These are phyloP conservation scores for Fonsecaea monophora DNA, from an alignment of 2,329 filamentous ascomycete genomes.

Conservation along the genomic window DNA sequence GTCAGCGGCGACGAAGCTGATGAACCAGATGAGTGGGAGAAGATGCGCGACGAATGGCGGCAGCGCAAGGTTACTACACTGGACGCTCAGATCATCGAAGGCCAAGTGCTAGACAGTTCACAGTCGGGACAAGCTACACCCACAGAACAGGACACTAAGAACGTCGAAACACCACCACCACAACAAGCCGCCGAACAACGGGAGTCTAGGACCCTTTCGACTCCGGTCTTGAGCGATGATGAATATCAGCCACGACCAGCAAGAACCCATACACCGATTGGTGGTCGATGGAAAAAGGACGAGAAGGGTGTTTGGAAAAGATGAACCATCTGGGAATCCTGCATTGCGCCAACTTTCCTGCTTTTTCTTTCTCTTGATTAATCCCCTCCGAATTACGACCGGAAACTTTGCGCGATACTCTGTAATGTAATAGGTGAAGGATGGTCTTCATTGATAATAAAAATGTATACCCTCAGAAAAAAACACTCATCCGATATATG, in stretches of 20 bases:
- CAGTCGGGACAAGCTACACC: conserved; percentile 25
- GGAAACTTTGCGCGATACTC: too few species aligned
- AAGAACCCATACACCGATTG: conserved; percentile 29
- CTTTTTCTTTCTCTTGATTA: background rate
- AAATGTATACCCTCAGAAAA: too few species aligned
- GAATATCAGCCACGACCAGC: conserved; percentile 20
- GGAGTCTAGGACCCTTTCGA: conserved; percentile 16
- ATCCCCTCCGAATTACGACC: background rate
- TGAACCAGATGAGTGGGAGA: conserved; percentile 35
- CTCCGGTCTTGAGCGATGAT: background rate
- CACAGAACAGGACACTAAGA: background rate
- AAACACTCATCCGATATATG: too few species aligned
- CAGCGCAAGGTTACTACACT: conserved; percentile 20
- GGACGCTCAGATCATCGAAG: conserved; percentile 31
- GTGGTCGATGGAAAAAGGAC: conserved; percentile 31
- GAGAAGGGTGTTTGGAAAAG: conserved; percentile 35
- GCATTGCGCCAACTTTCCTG: background rate
- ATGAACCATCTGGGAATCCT: conserved; percentile 4
- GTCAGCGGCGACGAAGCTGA: conserved; percentile 38
- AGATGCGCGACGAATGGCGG: conserved; percentile 32
- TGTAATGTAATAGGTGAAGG: too few species aligned
- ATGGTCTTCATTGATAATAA: too few species aligned
- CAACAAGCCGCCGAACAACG: conserved; percentile 13
- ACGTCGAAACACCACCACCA: conserved; percentile 10
- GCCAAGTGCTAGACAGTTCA: conserved; percentile 12